phyloP scores from a whole-genome alignment of 176 grass and related monocot species.

The Bromus sterilis region DNA sequence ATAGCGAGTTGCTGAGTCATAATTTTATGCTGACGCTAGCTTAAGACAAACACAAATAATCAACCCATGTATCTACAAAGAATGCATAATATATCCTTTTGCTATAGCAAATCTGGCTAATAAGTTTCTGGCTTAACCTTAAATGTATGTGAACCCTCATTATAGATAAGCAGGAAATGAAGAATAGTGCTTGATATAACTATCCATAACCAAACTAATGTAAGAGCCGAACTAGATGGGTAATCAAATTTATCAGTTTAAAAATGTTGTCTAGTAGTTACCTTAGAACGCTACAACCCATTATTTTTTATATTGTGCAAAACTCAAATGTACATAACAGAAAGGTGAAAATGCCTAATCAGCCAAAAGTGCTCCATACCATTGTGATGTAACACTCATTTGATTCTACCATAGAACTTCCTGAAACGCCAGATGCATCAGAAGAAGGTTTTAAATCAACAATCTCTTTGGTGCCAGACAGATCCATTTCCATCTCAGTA shows the following conservation, averaged over 20 bases:
- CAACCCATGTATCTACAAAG: background rate
- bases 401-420: slow-evolving; percentile 29
- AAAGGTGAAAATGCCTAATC: slow-evolving; percentile 22
- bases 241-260: background rate
- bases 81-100: background rate
- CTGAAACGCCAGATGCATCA: slow-evolving; percentile 5
- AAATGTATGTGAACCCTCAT: background rate
- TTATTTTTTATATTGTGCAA: background rate
- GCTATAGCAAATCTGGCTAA: background rate
- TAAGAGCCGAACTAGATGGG: background rate
- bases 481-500: slow-evolving; percentile 27
- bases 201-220: background rate
- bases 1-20: background rate
- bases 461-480: slow-evolving; percentile 19
- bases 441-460: slow-evolving; percentile 20
- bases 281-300: background rate
- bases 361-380: slow-evolving; percentile 41
- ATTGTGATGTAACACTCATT: slow-evolving; percentile 68
- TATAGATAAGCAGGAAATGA: slow-evolving; percentile 5
- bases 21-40: background rate
- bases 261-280: background rate
- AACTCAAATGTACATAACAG: background rate
- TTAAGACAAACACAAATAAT: background rate
- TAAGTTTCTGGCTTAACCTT: slow-evolving; percentile 10
- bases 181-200: background rate